A percentile compares a stretch with the other conserved stretches of the same genome.
phyloP scores from a whole-genome alignment of 1,139 yeast species.

The Zhuliangozyma blackwelliae region DNA sequence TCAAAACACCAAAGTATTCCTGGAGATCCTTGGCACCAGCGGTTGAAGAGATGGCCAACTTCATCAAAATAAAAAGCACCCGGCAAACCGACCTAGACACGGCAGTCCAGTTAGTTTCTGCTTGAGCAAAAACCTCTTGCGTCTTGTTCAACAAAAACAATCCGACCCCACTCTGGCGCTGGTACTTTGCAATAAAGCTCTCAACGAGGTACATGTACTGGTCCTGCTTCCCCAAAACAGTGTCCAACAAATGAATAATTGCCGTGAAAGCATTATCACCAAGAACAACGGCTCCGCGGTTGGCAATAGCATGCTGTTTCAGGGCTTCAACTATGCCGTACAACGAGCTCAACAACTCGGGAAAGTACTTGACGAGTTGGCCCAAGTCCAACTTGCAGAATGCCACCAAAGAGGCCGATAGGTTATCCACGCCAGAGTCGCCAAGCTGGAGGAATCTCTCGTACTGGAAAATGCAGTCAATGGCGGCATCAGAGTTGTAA shows the following conservation, averaged over 20 bases:
- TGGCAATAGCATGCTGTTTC: slow-evolving; percentile 13
- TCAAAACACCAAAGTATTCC: slow-evolving; percentile 28
- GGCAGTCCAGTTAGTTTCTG: slow-evolving; percentile 56
- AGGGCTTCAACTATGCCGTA: slow-evolving; percentile 36
- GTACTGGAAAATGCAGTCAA: slow-evolving; percentile 57
- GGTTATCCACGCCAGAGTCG: slow-evolving; percentile 42
- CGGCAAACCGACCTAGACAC: slow-evolving; percentile 64
- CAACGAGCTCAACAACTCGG: slow-evolving; percentile 45
- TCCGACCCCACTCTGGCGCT: slow-evolving; percentile 49
- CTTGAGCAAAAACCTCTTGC: slow-evolving; percentile 44
- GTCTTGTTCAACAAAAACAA: slow-evolving; percentile 44
- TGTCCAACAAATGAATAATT: slow-evolving; percentile 56
- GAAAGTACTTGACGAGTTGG: slow-evolving; percentile 51
- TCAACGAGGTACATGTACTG: slow-evolving; percentile 57
- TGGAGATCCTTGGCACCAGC: slow-evolving; percentile 17
- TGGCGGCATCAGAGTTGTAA: slow-evolving; percentile 57
- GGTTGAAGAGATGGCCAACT: slow-evolving; percentile 31
- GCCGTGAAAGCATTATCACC: slow-evolving; percentile 48
- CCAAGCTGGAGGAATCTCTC: slow-evolving; percentile 42
- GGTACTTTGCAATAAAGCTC: slow-evolving; percentile 33
- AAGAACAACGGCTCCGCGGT: slow-evolving; percentile 22
- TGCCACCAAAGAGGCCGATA: slow-evolving; percentile 35
- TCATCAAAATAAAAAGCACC: slow-evolving; percentile 48
- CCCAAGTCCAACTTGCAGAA: slow-evolving; percentile 43
- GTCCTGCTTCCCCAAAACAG: slow-evolving; percentile 63